Conservation (phyloP, 2,329 filamentous ascomycete species). For the Epichloe aotearoae region DNA sequence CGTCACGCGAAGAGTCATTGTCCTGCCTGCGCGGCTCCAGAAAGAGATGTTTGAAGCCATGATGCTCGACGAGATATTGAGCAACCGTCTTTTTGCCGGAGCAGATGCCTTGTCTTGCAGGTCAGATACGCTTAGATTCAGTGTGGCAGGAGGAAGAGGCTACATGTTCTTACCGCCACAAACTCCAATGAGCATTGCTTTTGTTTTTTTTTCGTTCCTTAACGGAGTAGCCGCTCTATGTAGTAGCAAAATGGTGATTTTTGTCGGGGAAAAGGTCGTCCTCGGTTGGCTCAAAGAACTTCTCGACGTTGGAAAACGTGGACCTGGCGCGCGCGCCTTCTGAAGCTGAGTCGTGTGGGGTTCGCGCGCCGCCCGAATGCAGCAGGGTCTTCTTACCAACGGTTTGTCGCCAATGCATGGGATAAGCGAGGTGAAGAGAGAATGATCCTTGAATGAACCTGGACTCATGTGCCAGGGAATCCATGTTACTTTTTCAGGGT, state of each 20-base stretch:
- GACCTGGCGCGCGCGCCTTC: background rate
- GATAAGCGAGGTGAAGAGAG: no score
- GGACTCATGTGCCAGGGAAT: no score
- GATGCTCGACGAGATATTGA: conserved; percentile 70
- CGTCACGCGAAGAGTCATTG: background rate
- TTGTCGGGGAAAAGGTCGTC: no score
- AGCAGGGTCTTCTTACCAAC: background rate
- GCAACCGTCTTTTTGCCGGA: conserved; percentile 86
- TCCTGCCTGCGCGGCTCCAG: conserved; percentile 25
- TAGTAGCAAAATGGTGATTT: no score
- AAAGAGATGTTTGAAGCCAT: conserved; percentile 65
- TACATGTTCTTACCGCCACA: conserved; percentile 46
- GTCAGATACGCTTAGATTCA: conserved; percentile 3
- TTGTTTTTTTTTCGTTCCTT: background rate
- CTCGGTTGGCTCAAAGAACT: background rate
- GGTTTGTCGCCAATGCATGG: background rate
- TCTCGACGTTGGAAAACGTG: background rate
- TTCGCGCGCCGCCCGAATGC: conserved; percentile 1
- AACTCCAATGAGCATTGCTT: conserved; percentile 62
- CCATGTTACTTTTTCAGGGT: no score
- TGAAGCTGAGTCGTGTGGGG: conserved; percentile 5
- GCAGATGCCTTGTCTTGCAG: conserved; percentile 61
- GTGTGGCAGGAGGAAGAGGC: background rate
- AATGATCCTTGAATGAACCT: no score
- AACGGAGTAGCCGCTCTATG: no score